phyloP scores from a whole-genome alignment of 371 early-diverging fungal species.

The Lichtheimia ornata region DNA sequence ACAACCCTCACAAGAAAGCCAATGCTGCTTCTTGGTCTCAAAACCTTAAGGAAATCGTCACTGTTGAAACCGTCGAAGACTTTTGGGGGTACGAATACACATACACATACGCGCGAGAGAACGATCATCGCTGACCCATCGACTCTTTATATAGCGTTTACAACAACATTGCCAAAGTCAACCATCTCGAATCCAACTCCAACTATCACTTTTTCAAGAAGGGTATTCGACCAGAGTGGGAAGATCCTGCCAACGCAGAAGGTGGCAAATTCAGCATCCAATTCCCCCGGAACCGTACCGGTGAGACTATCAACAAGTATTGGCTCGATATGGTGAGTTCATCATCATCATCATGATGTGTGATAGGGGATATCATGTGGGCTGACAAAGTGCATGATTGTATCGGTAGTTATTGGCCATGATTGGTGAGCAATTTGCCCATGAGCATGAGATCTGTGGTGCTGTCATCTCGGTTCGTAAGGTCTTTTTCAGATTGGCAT shows the following conservation, averaged over 20 bases:
- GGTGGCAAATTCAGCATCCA: conserved; percentile 97
- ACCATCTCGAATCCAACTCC: conserved; percentile 76
- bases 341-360: too few species aligned
- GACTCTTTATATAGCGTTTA: conserved; percentile 59
- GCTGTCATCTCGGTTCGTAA: conserved; percentile 86
- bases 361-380: too few species aligned
- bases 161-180: conserved; percentile 86
- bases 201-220: conserved; percentile 98
- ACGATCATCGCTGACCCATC: neutral
- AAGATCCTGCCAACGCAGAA: conserved; percentile 92
- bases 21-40: conserved; percentile 85
- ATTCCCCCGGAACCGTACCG: conserved; percentile 73
- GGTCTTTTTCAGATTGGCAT: conserved; percentile 76
- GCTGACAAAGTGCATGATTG: neutral
- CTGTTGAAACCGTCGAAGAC: conserved; percentile 92
- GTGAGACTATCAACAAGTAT: conserved; percentile 74
- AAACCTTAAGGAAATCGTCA: conserved; percentile 85
- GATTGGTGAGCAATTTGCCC: conserved; percentile 87
- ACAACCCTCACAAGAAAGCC: conserved; percentile 82
- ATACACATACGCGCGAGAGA: neutral
- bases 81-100: conserved; percentile 85
- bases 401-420: conserved; percentile 74
- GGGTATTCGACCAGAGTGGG: conserved; percentile 99
- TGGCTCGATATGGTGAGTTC: conserved; percentile 82
- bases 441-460: conserved; percentile 86